phyloP scores from a whole-genome alignment of 2,329 filamentous ascomycete genomes.

The Dendrostoma leiphaemia region DNA sequence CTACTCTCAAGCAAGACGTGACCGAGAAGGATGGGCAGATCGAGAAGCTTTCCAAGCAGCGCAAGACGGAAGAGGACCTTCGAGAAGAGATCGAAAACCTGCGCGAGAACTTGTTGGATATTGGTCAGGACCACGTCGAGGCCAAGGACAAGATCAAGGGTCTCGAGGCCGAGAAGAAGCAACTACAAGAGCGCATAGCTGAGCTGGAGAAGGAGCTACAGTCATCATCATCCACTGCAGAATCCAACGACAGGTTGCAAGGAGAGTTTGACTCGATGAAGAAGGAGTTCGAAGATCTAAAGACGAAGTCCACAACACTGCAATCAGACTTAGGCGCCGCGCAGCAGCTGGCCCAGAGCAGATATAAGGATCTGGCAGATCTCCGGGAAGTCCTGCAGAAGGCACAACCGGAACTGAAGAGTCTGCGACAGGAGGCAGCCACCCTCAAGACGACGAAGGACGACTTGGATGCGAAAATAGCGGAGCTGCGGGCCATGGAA shows the following conservation, averaged over 20 bases:
- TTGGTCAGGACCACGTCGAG: constrained; percentile 82
- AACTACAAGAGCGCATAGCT: constrained; percentile 61
- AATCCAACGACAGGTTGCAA: constrained; percentile 54
- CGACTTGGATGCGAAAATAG: constrained; percentile 59
- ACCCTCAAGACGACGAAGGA: constrained; percentile 73
- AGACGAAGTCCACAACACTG: constrained; percentile 64
- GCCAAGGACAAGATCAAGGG: constrained; percentile 75
- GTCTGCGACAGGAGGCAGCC: constrained; percentile 72
- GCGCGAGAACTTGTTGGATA: constrained; percentile 72
- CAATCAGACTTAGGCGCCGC: constrained; percentile 84
- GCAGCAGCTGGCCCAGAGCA: constrained; percentile 78
- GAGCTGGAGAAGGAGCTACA: constrained; percentile 71
- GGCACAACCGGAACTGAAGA: constrained; percentile 80
- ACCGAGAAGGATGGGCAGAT: constrained; percentile 71
- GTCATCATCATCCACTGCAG: constrained; percentile 28
- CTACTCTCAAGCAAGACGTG: constrained; percentile 51
- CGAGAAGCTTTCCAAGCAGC: constrained; percentile 65
- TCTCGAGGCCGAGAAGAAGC: constrained; percentile 66
- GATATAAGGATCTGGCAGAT: constrained; percentile 86
- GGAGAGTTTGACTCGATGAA: constrained; percentile 57
- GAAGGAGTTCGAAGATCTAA: constrained; percentile 64
- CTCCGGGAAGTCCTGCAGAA: constrained; percentile 78
- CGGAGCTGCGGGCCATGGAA: constrained; percentile 74
- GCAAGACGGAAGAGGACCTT: constrained; percentile 74
- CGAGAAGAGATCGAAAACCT: constrained; percentile 84